Evolutionary conservation across 441 rosid species (phyloP).

Genomic region (Eutrema salsugineum): DNA sequence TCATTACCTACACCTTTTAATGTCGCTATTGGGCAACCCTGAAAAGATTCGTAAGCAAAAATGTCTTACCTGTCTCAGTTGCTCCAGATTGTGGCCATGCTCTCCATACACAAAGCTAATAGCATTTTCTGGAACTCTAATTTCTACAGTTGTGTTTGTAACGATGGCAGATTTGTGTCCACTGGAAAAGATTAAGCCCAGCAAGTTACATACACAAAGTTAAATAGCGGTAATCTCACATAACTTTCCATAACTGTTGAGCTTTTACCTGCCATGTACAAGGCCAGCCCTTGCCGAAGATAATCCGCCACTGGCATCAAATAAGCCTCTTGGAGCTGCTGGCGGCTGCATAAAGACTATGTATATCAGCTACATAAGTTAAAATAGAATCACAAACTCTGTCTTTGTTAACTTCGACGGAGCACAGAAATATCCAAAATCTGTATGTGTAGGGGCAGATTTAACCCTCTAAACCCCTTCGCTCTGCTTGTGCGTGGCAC

Average conservation of each 20-base stretch:
- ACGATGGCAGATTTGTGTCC: constrained; percentile 74
- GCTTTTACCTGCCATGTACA: constrained; percentile 72
- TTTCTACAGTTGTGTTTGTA: constrained; percentile 85
- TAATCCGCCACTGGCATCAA: constrained; percentile 53
- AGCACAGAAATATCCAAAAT: not conserved
- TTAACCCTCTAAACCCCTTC: not conserved
- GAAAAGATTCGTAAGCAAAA: not conserved
- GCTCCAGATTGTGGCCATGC: constrained; percentile 67
- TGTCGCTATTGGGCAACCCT: not conserved
- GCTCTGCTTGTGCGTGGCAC: too few relatives aligned
- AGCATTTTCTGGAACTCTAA: constrained; percentile 65
- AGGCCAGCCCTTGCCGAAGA: constrained; percentile 48
- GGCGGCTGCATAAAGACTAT: constrained; percentile 43
- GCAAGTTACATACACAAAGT: not conserved
- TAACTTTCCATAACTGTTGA: not conserved
- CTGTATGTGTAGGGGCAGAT: not conserved
- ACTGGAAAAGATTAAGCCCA: constrained; percentile 42
- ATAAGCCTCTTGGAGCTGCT: constrained; percentile 41
- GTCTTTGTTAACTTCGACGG: not conserved
- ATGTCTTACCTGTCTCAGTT: constrained; percentile 73
- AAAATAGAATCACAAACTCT: not conserved
- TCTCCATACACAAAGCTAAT: constrained; percentile 81
- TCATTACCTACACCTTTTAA: constrained; percentile 2
- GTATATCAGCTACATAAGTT: constrained; percentile 11
- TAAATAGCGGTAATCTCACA: not conserved